phyloP scores from a whole-genome alignment of 306 rosid species.

The Citrullus mucosospermus region DNA sequence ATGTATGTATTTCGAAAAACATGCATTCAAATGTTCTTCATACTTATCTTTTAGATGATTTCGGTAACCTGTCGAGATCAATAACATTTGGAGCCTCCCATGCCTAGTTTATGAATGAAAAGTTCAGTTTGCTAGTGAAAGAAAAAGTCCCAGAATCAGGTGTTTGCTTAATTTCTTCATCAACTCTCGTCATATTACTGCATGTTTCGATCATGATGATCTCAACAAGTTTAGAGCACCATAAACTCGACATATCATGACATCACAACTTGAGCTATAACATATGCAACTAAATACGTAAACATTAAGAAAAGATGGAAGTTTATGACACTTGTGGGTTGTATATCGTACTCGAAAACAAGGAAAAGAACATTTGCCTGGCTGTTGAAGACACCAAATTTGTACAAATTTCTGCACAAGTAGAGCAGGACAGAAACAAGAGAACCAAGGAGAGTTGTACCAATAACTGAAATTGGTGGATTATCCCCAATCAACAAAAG shows the following conservation, averaged over 20 bases:
- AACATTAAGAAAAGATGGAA: background rate
- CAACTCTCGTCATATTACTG: background rate
- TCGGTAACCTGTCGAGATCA: background rate
- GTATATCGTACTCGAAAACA: background rate
- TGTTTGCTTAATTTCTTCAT: background rate
- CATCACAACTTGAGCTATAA: background rate
- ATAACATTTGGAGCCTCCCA: background rate
- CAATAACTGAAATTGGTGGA: background rate
- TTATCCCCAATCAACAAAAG: slow-evolving; percentile 59
- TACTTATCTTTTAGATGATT: background rate
- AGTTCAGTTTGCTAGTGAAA: slow-evolving; percentile 5
- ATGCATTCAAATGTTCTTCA: slow-evolving; percentile 7
- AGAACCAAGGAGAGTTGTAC: background rate
- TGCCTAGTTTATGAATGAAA: background rate
- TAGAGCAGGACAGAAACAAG: background rate
- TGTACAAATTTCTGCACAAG: background rate
- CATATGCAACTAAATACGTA: background rate
- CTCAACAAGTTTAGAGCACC: background rate
- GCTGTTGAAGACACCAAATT: background rate
- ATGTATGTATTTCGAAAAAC: slow-evolving; percentile 8
- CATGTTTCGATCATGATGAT: background rate
- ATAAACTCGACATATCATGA: background rate
- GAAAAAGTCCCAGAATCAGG: background rate
- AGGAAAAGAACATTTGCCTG: background rate
- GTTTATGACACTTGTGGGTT: background rate